phyloP scores from a whole-genome alignment of 176 grass and related monocot species.

The Poa annua region DNA sequence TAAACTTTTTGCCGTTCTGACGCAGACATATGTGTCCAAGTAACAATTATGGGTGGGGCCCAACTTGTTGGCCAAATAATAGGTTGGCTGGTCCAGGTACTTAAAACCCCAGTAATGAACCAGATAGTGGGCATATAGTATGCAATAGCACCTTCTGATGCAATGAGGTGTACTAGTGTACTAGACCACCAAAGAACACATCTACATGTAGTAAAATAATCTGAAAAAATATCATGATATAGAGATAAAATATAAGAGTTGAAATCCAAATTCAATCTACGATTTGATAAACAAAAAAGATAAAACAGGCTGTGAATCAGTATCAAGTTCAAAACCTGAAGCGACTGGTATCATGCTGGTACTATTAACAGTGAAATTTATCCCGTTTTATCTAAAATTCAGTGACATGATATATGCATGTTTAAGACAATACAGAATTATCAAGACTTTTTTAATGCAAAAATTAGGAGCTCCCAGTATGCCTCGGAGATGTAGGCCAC shows the following conservation, averaged over 20 bases:
- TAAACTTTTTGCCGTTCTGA: not conserved
- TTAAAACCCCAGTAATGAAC: not conserved
- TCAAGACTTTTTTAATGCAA: not conserved
- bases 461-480: not conserved
- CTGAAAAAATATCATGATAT: not conserved
- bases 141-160: not conserved
- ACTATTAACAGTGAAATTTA: not conserved
- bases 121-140: not conserved
- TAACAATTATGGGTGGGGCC: not conserved
- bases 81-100: not conserved
- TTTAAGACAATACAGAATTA: not conserved
- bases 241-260: not conserved
- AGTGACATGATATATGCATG: conserved; percentile 1
- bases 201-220: not conserved
- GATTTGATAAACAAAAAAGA: not conserved
- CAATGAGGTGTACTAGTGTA: not conserved
- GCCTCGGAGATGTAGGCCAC: not conserved
- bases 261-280: not conserved
- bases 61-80: not conserved
- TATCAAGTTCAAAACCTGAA: not conserved
- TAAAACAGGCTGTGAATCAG: not conserved
- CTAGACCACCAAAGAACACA: not conserved
- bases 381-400: not conserved
- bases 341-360: not conserved
- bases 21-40: not conserved